Evolutionary conservation across 2,329 filamentous ascomycete genomes (phyloP), one percentile per base, ranked within the genome.

Genomic region (Dothistroma pini): DNA sequence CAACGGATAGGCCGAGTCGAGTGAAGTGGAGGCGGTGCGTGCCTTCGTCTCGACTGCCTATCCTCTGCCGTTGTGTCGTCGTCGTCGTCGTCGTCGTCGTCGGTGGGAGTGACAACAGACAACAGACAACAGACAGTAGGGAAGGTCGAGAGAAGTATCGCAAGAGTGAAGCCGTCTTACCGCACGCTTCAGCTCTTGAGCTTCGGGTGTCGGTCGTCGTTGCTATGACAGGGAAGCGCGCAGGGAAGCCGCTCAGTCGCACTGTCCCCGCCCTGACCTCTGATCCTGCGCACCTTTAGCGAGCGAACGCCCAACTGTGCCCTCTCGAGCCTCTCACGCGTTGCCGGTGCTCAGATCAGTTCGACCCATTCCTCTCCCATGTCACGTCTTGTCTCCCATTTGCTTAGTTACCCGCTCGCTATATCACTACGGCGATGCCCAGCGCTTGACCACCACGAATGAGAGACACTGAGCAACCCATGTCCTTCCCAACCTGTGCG

Each of bases 171-270:
- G 38, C 12, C 38, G 12, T 8, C 38, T 44, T 44, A 14, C 47
- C 16, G 47, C 48, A 51, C 21, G 48, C 48, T 31, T 51, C 48
- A 51, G 48, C 48, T 29, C 48, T 51, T 12, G 21, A 25, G 19
- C 48, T 4, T 51, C 48, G 51, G 51, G 19, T 21, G 2, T 51
- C 48, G 51, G 51, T 11, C 5, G 51, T 53, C 51, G 51, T 35
- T 53, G 51, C 51, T 53, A 35, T 53, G 49, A 53, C 51, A 53
- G 51, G 51, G 51, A 53, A 53, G 51, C n/a, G 21, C 12, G 14
- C 14, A 44, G 41, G 14, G 14, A 44, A n/a, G n/a, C 25, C 25
- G 25, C 25, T 29, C 25, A 29, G 25, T 29, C 25, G 25, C 25
- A 29, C 25, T 29, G 25, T 29, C 41, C 41, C 41, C 41, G 41